Conservation (phyloP, 1,139 yeast genomes). For the Pichia sp. region DNA sequence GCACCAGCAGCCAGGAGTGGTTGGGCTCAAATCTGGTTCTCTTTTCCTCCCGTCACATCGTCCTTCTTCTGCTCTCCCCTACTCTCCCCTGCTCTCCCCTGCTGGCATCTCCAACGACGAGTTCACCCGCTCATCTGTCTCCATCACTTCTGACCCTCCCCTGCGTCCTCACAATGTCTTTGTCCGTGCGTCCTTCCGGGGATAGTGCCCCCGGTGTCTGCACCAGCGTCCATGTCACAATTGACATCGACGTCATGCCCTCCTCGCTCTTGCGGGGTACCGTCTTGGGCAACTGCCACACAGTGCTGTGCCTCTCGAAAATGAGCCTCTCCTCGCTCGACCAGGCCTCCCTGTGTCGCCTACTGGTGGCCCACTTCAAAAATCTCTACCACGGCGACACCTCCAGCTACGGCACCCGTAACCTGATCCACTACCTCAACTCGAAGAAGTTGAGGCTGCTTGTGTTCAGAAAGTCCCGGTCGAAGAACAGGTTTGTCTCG, state of each 20-base stretch:
- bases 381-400: neutral
- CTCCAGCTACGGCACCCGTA: neutral
- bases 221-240: neutral
- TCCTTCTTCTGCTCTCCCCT: neutral
- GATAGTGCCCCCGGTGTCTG: neutral
- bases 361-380: slow-evolving; percentile 2
- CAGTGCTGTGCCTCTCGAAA: neutral
- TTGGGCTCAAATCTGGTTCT: no score
- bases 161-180: neutral
- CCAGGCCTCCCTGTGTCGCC: neutral
- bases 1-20: neutral
- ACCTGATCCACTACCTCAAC: slow-evolving; percentile 6
- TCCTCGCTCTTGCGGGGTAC: slow-evolving; percentile 11
- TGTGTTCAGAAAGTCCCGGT: slow-evolving; percentile 5
- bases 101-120: neutral
- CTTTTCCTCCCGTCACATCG: no score
- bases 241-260: slow-evolving; percentile 3
- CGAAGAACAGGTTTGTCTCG: neutral
- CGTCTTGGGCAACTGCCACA: neutral
- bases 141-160: neutral
- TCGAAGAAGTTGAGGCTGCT: slow-evolving; percentile 10
- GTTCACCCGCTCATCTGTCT: neutral
- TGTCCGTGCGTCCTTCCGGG: neutral
- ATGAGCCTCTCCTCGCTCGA: neutral
- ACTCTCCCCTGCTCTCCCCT: neutral